These are phyloP conservation scores for Trypanosoma boissoni DNA, from an alignment of 208 protist species.

Conservation along the genomic window DNA sequence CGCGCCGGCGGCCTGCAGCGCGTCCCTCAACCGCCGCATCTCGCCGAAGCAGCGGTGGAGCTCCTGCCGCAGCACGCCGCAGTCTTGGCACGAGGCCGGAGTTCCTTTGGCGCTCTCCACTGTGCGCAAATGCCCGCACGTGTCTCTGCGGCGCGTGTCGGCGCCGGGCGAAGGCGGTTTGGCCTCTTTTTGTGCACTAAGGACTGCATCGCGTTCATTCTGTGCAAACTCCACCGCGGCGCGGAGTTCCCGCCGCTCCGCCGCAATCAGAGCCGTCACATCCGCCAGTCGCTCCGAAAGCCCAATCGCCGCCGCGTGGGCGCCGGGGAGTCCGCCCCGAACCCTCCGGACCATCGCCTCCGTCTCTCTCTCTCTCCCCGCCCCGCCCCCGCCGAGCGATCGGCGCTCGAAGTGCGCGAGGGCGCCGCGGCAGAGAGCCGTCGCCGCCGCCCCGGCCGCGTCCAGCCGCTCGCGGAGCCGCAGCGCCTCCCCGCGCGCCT, in stretches of 20 bases:
- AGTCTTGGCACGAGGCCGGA: neutral
- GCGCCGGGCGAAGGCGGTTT: neutral
- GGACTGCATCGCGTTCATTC: conserved; percentile 17
- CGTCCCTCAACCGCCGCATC: conserved; percentile 6
- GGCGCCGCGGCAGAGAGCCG: too few relatives aligned
- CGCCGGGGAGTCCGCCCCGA: too few relatives aligned
- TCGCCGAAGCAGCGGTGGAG: conserved; percentile 20
- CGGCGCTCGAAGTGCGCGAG: too few relatives aligned
- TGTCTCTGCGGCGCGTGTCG: too few relatives aligned
- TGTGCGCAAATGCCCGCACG: too few relatives aligned
- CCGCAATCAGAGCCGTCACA: neutral
- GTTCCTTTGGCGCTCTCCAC: too few relatives aligned
- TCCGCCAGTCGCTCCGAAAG: conserved; percentile 4
- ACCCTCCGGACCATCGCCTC: too few relatives aligned
- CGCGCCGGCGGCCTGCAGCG: neutral
- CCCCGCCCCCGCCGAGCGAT: too few relatives aligned
- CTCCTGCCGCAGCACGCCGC: conserved; percentile 16
- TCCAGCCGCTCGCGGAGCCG: too few relatives aligned
- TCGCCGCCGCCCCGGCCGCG: too few relatives aligned
- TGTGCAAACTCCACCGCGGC: conserved; percentile 10
- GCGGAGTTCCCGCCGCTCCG: neutral
- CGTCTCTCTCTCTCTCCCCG: too few relatives aligned
- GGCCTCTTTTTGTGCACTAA: conserved; percentile 10
- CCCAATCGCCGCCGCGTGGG: neutral
- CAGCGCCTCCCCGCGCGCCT: too few relatives aligned